Evolutionary conservation across 768 basidiomycete genomes (phyloP), one percentile per base, ranked within the genome.

Genomic region (Panaeolus cyanescens): DNA sequence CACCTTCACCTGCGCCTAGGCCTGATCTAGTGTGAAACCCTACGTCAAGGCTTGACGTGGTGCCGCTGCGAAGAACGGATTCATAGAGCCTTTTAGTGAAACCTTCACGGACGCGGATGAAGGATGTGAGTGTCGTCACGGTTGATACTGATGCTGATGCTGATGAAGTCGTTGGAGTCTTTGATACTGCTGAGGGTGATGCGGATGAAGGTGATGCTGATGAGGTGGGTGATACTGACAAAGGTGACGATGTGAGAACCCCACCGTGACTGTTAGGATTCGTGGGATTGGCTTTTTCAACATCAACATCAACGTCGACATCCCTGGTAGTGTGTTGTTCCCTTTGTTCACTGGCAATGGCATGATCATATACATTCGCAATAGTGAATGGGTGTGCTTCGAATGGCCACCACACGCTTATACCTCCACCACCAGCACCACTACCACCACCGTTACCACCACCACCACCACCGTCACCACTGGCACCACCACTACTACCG

Each of bases 331-430:
- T 34, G 13, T 34, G 33, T 7, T 7, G 13, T 34, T 13, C 33
- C 6, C 7, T 34, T 6, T 34, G 6, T 34, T 13, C 22, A 50
- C 25, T n/a, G 5, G 10, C 8, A 28, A 6, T 19, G 20, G 40
- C 20, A 13, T 20, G 8, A 22, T 62, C 55, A 13, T 78, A 74
- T 7, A 80, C 67, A n/a, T 74, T 82, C 5, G 83, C 75, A 58
- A 88, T 87, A 0, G 87, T 86, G 71, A 89, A 88, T 1, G 87
- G 87, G 61, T 88, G 87, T 0, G 83, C 71, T 68, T 88, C 83
- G 31, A 82, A 77, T 5, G 82, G 80, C 28, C 77, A 68, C 0
- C 57, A 55, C 10, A 82, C 82, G 5, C 85, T 73, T 1, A 74
- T n/a, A n/a, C n/a, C n/a, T n/a, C n/a, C n/a, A n/a, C n/a, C n/a